phyloP scores from a whole-genome alignment of 1,139 yeast species.

The Geotrichum phurueaensis region DNA sequence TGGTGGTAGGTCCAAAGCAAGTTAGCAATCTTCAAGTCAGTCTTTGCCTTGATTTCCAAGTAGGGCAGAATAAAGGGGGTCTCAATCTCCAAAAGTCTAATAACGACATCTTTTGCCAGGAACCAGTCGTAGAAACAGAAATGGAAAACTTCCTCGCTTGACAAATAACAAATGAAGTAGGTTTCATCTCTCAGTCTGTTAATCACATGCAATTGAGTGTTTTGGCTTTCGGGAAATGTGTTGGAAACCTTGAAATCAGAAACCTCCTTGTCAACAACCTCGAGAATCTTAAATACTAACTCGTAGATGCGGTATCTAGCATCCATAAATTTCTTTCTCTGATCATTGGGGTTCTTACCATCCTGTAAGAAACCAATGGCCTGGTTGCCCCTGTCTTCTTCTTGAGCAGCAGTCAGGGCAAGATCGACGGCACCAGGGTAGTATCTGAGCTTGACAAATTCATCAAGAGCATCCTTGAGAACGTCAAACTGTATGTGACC shows the following conservation, averaged over 20 bases:
- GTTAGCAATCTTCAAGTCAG: conserved; percentile 68
- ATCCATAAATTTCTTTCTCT: conserved; percentile 41
- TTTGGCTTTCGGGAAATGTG: conserved; percentile 29
- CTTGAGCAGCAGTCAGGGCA: conserved; percentile 68
- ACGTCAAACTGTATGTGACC: conserved; percentile 73
- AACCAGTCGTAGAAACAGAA: conserved; percentile 92
- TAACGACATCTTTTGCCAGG: conserved; percentile 68
- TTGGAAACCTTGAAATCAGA: conserved; percentile 37
- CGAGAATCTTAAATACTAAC: conserved; percentile 66
- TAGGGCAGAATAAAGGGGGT: conserved; percentile 78
- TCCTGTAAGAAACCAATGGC: conserved; percentile 52
- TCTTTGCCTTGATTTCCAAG: conserved; percentile 63
- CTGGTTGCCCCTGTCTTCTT: conserved; percentile 54
- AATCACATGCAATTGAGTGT: conserved; percentile 16
- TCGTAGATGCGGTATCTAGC: conserved; percentile 59
- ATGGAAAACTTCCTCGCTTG: conserved; percentile 78
- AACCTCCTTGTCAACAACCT: conserved; percentile 64
- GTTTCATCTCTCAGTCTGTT: conserved; percentile 61
- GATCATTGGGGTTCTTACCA: conserved; percentile 46
- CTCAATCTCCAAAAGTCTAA: conserved; percentile 67
- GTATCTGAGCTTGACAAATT: conserved; percentile 70
- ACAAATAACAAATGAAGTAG: conserved; percentile 66
- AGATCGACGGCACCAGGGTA: conserved; percentile 85
- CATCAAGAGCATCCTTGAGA: conserved; percentile 70
- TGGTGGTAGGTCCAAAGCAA: conserved; percentile 87